A percentile compares a stretch with the other conserved stretches of the same genome.
These are phyloP conservation scores for Agaricus sinodeliciosus DNA, from an alignment of 768 basidiomycete genomes.

Conservation along the genomic window DNA sequence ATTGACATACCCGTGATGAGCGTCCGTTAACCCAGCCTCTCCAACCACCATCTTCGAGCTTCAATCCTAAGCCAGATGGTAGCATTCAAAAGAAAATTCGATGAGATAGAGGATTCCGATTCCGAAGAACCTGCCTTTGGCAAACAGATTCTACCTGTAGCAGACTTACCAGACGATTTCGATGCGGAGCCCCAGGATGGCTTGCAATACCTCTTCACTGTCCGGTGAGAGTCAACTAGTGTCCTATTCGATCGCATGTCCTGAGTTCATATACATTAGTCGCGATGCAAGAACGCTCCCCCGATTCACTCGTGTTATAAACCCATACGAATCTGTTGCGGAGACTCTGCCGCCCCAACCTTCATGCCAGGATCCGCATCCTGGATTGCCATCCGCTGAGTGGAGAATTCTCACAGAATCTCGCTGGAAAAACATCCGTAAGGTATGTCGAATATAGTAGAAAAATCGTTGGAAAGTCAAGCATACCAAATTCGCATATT, in stretches of 20 bases:
- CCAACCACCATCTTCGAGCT: background rate
- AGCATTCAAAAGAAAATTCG: constrained; percentile 44
- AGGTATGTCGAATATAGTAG: constrained; percentile 30
- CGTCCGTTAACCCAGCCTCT: background rate
- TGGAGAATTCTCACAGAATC: constrained; percentile 57
- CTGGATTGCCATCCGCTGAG: constrained; percentile 52
- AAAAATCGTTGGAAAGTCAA: background rate
- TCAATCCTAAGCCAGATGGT: background rate
- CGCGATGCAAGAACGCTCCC: constrained; percentile 68
- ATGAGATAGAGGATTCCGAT: constrained; percentile 41
- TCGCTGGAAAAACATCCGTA: constrained; percentile 61
- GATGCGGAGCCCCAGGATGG: constrained; percentile 63
- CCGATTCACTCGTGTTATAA: constrained; percentile 53
- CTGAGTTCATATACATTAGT: constrained; percentile 28
- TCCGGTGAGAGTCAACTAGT: constrained; percentile 43
- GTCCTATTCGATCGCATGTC: background rate
- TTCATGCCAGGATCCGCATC: constrained; percentile 18
- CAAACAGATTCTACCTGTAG: constrained; percentile 75
- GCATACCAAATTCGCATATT: constrained; percentile 2
- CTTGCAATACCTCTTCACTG: constrained; percentile 74
- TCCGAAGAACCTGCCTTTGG: constrained; percentile 59
- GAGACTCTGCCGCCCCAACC: constrained; percentile 17
- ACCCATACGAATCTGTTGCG: constrained; percentile 51
- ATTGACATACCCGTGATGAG: background rate
- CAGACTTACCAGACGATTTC: constrained; percentile 67